Base-by-base conservation (phyloP, 352 stramenopile species). In the Pythium periplocum region DNA sequence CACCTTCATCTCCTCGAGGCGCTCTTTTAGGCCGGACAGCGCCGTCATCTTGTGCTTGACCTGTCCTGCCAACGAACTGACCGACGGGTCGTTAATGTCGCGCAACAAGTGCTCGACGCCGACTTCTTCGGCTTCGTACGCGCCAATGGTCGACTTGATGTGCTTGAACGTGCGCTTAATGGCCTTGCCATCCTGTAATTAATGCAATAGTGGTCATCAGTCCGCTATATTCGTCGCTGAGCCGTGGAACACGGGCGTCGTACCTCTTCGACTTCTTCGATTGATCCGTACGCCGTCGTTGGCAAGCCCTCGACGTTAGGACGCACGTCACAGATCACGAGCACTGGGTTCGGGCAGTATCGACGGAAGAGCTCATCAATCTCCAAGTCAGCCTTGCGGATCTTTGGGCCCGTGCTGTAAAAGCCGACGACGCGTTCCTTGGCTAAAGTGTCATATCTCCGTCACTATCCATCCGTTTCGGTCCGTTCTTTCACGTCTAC, bases 11-110 rank as follows among this genome's bases (percentile, higher is more conserved):
- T 99, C 96, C 44, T 98, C 83, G n/a, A 99, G 76, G 48, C 91
- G 80, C 45, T 93, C 89, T 53, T 94, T 94, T 4, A 99, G 75
- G 0, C 95, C 95, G 10, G 78, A 83, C 6, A 99, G 78, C 45
- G 93, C 96, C 49, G 90, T 95, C 72, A 99, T 93, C 75, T 99
- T 99, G 69, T 98, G 90, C 80, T 99, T 98, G 54, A 99, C 96
- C 48, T 99, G 89, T 45, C 91, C 93, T n/a, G 96, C 93, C n/a
- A 99, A 79, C 30, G 94, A 98, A 52, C 84, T 98, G 31, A 99
- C 93, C 6, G 95, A 98, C n/a, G 97, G 97, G 78, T 99, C 97
- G 68, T 99, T 99, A 66, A 99, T 99, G 67, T 99, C 97, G 36
- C 97, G 87, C 56, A 99, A 71, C 58, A 99, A 77, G 73, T 99